Base-by-base conservation (phyloP, 1,284 basidiomycete genomes). In the Apiotrichum mycotoxinovorans region DNA sequence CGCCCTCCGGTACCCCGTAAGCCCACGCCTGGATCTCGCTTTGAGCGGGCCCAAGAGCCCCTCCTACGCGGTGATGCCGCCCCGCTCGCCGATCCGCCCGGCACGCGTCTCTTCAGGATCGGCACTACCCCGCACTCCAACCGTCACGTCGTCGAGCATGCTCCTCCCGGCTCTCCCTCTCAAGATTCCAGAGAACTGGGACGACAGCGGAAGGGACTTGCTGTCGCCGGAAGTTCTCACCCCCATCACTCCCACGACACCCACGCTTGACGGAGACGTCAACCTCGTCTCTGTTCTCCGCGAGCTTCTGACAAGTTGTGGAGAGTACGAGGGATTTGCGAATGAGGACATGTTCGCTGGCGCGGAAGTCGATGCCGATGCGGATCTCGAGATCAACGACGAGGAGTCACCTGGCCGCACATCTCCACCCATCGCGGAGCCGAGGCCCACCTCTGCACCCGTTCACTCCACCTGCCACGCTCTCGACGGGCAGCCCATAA, bases 161-260 rank as follows among this genome's bases (percentile, higher is more conserved):
- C 51, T 69, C 12, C 64, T 67, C 11, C n/a, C 68, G 2, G 57
- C 67, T 12, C 30, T 30, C 9, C 60, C 62, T 1, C 66, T 69
- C 46, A 64, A 2, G 53, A 62, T 2, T 40, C 60, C 2, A 18
- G 48, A 42, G 14, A 59, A 64, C 25, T 66, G 58, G 40, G 26
- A 46, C 22, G 42, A 44, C 7, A 44, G 57, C 9, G 52, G n/a
- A 45, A 25, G 33, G 4, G 42, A 22, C 3, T 35, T 58, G 5
- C 34, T 60, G 20, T 26, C 52, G 3, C 25, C 49, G 14, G 15
- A 44, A 42, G 44, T 57, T 12, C 54, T n/a, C 33, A 48, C 58
- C 5, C 60, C 63, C 12, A 40, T 51, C 30, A 60, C 62, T 23
- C 57, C 60, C 22, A 52, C 51, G 37, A 48, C 57, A 20, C 43